phyloP scores from a whole-genome alignment of 2,329 filamentous ascomycete species.

The Alternaria novae-zelandiae region DNA sequence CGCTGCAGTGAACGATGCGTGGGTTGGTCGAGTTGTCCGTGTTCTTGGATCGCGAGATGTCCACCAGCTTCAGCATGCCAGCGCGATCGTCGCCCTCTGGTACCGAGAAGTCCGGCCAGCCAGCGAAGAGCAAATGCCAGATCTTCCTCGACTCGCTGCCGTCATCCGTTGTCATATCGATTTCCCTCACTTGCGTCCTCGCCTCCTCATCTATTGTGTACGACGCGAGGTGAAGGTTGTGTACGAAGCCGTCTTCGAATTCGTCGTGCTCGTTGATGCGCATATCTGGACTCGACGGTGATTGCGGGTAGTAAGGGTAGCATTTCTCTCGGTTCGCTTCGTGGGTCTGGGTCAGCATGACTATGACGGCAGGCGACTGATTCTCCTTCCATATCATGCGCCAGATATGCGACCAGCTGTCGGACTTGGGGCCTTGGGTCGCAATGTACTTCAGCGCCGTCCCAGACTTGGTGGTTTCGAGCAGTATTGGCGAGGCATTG shows the following conservation, averaged over 20 bases:
- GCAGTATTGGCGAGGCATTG: conserved; percentile 57
- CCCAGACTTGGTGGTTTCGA: conserved; percentile 50
- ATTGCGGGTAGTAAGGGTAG: conserved; percentile 80
- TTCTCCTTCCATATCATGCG: conserved; percentile 91
- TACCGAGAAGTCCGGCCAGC: conserved; percentile 90
- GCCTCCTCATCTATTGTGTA: conserved; percentile 62
- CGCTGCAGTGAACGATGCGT: conserved; percentile 75
- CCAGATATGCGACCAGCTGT: conserved; percentile 84
- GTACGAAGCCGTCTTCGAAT: conserved; percentile 70
- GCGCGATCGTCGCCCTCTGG: conserved; percentile 72
- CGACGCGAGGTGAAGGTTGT: conserved; percentile 68
- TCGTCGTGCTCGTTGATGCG: conserved; percentile 68
- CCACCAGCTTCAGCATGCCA: conserved; percentile 73
- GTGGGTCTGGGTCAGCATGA: conserved; percentile 92
- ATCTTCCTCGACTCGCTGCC: conserved; percentile 67
- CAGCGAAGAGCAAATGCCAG: conserved; percentile 84
- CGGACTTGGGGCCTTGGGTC: conserved; percentile 86
- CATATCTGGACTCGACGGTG: conserved; percentile 47
- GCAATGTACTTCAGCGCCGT: conserved; percentile 75
- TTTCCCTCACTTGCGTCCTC: conserved; percentile 74
- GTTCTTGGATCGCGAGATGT: conserved; percentile 68
- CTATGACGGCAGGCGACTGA: conserved; percentile 74
- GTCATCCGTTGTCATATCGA: conserved; percentile 59
- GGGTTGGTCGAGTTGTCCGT: conserved; percentile 62
- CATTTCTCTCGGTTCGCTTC: conserved; percentile 84